phyloP scores from a whole-genome alignment of 2,329 filamentous ascomycete species.

The Penicillium brasilianum region DNA sequence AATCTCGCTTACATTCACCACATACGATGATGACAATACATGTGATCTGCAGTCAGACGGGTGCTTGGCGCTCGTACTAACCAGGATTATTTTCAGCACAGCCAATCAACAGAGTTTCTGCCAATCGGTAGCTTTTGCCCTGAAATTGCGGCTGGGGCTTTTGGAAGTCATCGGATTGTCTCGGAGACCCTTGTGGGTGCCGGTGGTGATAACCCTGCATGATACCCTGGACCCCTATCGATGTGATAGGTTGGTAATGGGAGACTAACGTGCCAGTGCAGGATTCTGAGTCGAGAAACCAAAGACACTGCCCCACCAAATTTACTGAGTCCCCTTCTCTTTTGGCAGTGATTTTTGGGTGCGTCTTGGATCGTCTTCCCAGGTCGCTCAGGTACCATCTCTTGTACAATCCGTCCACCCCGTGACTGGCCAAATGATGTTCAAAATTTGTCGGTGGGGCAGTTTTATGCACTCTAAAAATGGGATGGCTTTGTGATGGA shows the following conservation, averaged over 20 bases:
- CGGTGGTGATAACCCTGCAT: slow-evolving; percentile 1
- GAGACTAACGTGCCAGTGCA: background rate
- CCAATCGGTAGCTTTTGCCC: slow-evolving; percentile 23
- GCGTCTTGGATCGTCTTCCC: too few relatives aligned
- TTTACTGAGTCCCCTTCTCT: background rate
- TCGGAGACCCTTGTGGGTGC: background rate
- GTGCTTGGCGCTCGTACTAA: slow-evolving; percentile 10
- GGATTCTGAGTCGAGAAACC: background rate
- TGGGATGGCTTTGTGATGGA: too few relatives aligned
- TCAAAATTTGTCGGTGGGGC: background rate
- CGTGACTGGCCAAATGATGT: background rate
- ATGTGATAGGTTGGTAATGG: background rate
- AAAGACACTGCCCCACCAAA: background rate
- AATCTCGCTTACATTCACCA: slow-evolving; percentile 7
- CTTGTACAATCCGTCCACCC: background rate
- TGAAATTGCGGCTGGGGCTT: slow-evolving; percentile 5
- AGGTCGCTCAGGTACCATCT: background rate
- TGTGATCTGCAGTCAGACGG: slow-evolving; percentile 18
- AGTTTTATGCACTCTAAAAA: background rate
- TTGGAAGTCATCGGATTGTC: background rate
- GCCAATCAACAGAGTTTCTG: slow-evolving; percentile 13
- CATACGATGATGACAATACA: slow-evolving; percentile 20
- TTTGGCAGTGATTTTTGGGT: background rate
- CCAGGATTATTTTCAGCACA: background rate
- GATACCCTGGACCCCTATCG: background rate